A percentile compares a stretch with the other conserved stretches of the same genome.
Conservation (phyloP, 2,329 filamentous ascomycete species). For the Lachnellula subtilissima region DNA sequence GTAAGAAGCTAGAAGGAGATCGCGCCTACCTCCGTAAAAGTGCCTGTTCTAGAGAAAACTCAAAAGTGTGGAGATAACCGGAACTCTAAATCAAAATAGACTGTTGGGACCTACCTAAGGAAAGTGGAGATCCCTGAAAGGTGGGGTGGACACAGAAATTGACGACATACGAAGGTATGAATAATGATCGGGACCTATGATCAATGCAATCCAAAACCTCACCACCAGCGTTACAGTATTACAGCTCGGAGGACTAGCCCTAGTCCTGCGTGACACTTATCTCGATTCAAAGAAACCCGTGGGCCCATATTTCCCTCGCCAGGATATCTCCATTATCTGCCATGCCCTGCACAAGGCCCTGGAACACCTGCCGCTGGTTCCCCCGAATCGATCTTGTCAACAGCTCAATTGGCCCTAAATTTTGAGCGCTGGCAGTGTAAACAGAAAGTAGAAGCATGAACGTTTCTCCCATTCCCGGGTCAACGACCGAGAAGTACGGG, state of each 20-base stretch:
- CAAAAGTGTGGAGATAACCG: not conserved
- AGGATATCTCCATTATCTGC: too few species aligned
- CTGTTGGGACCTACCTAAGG: not conserved
- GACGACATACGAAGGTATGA: not conserved
- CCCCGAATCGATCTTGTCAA: too few species aligned
- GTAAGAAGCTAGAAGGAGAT: not conserved
- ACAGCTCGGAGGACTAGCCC: too few species aligned
- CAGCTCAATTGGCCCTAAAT: too few species aligned
- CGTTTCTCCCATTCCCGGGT: not conserved
- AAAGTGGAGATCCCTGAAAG: not conserved
- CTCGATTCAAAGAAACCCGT: too few species aligned
- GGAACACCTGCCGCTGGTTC: too few species aligned
- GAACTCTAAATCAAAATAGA: not conserved
- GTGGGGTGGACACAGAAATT: not conserved
- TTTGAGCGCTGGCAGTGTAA: not conserved
- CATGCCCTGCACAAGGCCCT: too few species aligned
- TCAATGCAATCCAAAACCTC: too few species aligned
- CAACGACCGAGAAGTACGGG: not conserved
- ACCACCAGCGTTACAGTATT: not conserved
- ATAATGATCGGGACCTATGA: too few species aligned
- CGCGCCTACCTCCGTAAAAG: not conserved
- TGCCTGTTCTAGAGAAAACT: conserved; percentile 11
- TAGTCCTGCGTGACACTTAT: too few species aligned
- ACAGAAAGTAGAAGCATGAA: not conserved
- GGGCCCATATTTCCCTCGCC: too few species aligned